Conservation (phyloP, 75 land plant genomes). For the Pseudotsuga menziesii region DNA sequence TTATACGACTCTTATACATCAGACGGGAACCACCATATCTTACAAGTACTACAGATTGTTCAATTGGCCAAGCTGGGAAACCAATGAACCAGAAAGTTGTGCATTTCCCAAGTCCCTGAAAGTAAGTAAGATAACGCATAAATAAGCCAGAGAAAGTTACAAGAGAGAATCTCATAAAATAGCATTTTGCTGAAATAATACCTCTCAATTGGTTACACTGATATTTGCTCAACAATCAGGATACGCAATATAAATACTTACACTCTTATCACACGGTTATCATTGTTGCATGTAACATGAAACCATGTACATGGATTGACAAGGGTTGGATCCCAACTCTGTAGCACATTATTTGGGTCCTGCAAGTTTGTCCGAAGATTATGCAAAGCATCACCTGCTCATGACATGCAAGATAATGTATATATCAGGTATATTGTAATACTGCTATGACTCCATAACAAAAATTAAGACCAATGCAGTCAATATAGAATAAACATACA, state of each 20-base stretch:
- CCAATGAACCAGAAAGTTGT: slow-evolving; percentile 70
- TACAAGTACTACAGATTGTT: slow-evolving; percentile 86
- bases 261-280: slow-evolving; percentile 89
- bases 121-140: neutral
- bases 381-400: slow-evolving; percentile 89
- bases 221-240: neutral
- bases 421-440: neutral
- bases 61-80: slow-evolving; percentile 76
- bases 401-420: neutral
- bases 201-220: slow-evolving; percentile 8
- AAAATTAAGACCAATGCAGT: neutral
- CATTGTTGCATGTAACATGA: slow-evolving; percentile 88
- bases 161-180: neutral
- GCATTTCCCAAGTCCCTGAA: slow-evolving; percentile 95
- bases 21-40: slow-evolving; percentile 15
- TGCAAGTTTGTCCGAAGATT: slow-evolving; percentile 43
- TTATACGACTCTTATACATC: no score
- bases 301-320: slow-evolving; percentile 99
- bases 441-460: neutral
- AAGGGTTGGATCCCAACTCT: slow-evolving; percentile 98
- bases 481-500: no score
- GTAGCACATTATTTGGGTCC: slow-evolving; percentile 87
- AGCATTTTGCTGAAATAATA: neutral
- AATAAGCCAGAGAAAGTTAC: neutral
- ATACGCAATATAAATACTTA: slow-evolving; percentile 32